Percentiles rank a stretch among this genome's conserved stretches.
These are phyloP conservation scores for Exophiala mesophila DNA, from an alignment of 2,329 filamentous ascomycete genomes.

Conservation along the genomic window DNA sequence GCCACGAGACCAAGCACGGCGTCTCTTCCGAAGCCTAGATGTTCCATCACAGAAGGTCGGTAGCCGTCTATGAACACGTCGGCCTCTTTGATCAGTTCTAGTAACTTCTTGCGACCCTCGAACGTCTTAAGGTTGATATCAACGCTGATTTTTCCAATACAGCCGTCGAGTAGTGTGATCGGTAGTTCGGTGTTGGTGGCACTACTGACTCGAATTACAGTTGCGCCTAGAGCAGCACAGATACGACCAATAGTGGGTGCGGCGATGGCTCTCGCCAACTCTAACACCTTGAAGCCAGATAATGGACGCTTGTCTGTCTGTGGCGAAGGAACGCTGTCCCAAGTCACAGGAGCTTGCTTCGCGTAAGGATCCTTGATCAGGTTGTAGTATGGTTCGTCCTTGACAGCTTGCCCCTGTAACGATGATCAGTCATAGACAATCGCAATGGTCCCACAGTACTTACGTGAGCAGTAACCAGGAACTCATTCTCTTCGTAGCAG, in stretches of 20 bases:
- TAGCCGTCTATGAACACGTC: constrained; percentile 68
- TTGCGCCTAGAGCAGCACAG: constrained; percentile 68
- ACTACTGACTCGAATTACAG: constrained; percentile 67
- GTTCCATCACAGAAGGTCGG: constrained; percentile 55
- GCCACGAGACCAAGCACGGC: constrained; percentile 50
- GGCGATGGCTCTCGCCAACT: constrained; percentile 70
- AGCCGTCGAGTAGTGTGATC: constrained; percentile 68
- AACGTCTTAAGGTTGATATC: constrained; percentile 58
- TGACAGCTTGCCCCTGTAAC: constrained; percentile 2
- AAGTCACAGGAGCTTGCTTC: background rate
- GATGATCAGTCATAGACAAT: too few species aligned
- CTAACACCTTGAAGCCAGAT: constrained; percentile 64
- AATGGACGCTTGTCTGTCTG: constrained; percentile 30
- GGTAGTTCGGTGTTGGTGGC: constrained; percentile 64
- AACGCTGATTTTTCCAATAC: constrained; percentile 63
- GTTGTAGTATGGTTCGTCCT: constrained; percentile 1
- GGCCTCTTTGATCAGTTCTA: constrained; percentile 55
- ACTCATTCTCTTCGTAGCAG: constrained; percentile 11
- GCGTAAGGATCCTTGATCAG: background rate
- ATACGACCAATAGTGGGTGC: constrained; percentile 66
- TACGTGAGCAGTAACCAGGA: too few species aligned
- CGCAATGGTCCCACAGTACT: too few species aligned
- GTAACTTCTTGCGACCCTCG: constrained; percentile 51
- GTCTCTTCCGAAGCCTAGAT: constrained; percentile 36
- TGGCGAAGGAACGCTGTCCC: constrained; percentile 1